Evolutionary conservation across 768 basidiomycete genomes (phyloP).

Genomic region (Kwoniella dejecticola): DNA sequence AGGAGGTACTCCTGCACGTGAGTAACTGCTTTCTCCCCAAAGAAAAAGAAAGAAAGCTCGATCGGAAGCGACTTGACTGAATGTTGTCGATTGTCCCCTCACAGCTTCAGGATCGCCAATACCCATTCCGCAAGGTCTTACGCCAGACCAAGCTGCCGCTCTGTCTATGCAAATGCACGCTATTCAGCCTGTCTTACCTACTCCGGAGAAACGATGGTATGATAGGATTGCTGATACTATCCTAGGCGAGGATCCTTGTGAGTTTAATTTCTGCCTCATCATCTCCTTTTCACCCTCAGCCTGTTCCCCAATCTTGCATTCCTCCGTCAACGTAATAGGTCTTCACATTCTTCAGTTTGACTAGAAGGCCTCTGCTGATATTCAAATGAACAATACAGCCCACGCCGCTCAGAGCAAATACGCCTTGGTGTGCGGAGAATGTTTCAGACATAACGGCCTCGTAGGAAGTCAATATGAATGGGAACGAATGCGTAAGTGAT

Average conservation of each 20-base stretch:
- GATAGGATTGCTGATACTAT: constrained; percentile 49
- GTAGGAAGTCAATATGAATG: constrained; percentile 54
- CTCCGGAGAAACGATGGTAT: constrained; percentile 55
- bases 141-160: constrained; percentile 48
- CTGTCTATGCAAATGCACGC: constrained; percentile 45
- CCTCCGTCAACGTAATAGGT: too few relatives aligned
- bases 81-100: not conserved
- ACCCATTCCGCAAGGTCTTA: constrained; percentile 35
- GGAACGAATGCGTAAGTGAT: constrained; percentile 54
- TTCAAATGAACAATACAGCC: constrained; percentile 24
- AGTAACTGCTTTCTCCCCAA: constrained; percentile 11
- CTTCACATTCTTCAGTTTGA: too few relatives aligned
- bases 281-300: not conserved
- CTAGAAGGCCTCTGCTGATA: not conserved
- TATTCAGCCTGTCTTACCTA: constrained; percentile 52
- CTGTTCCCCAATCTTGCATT: not conserved
- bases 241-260: constrained; percentile 53
- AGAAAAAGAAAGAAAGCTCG: not conserved
- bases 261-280: constrained; percentile 10
- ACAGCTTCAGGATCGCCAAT: constrained; percentile 20
- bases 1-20: constrained; percentile 46
- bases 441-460: constrained; percentile 55
- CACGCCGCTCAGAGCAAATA: constrained; percentile 52
- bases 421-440: constrained; percentile 54
- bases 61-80: not conserved